phyloP scores from a whole-genome alignment of 179 eudicot genomes.

The Patellifolia procumbens region DNA sequence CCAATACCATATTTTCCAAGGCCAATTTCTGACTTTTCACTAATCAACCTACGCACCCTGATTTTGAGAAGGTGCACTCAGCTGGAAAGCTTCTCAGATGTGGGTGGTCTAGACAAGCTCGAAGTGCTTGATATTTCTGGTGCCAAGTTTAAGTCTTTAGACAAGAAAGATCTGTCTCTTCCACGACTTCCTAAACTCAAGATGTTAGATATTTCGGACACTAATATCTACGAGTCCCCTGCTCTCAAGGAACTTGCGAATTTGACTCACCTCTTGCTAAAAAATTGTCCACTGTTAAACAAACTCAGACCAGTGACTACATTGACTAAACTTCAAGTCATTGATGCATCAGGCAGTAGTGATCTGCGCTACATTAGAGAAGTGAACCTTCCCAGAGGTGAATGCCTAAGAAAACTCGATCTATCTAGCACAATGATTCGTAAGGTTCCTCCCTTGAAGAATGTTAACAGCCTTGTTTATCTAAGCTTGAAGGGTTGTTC shows the following conservation, averaged over 20 bases:
- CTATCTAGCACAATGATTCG: slow-evolving; percentile 3
- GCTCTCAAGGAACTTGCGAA: not conserved
- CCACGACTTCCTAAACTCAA: not conserved
- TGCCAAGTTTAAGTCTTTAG: not conserved
- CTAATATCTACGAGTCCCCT: not conserved
- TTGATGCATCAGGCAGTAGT: not conserved
- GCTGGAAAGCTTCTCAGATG: not conserved
- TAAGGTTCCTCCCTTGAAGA: not conserved
- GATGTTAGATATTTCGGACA: slow-evolving; percentile 9
- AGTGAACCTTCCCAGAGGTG: not conserved
- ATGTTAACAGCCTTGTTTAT: not conserved
- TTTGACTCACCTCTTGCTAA: not conserved
- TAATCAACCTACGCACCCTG: not conserved
- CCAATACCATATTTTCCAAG: not conserved
- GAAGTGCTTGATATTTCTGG: slow-evolving; percentile 20
- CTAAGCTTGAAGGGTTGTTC: not conserved
- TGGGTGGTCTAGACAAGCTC: not conserved
- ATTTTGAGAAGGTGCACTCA: slow-evolving; percentile 6
- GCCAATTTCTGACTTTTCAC: not conserved
- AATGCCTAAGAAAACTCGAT: slow-evolving; percentile 16
- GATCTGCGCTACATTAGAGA: not conserved
- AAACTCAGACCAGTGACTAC: not conserved
- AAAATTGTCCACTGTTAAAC: not conserved
- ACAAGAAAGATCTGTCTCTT: not conserved
- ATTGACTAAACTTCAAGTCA: slow-evolving; percentile 1